Conservation (phyloP, 75 land plant genomes). For the Sequoiadendron giganteum region DNA sequence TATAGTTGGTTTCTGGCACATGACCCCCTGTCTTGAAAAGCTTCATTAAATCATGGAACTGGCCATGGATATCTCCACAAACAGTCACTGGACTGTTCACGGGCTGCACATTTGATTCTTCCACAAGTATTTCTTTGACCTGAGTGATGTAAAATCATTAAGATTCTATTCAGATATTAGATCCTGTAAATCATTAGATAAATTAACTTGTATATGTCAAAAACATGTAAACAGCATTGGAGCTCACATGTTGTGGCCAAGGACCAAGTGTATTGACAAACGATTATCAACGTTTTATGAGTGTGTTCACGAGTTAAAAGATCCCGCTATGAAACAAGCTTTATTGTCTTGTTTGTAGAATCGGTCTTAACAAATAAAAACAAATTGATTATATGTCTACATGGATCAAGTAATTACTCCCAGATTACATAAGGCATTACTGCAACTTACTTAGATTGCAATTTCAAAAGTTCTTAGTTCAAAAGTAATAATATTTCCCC, state of each 20-base stretch:
- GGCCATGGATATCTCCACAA: constrained; percentile 99
- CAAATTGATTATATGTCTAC: background rate
- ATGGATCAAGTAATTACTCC: background rate
- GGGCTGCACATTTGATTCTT: constrained; percentile 99
- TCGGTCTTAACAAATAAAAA: background rate
- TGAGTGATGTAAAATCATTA: constrained; percentile 13
- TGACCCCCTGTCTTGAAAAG: constrained; percentile 99
- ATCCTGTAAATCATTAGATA: background rate
- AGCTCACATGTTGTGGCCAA: constrained; percentile 6
- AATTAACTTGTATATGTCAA: background rate
- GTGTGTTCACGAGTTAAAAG: background rate
- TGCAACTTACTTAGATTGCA: background rate
- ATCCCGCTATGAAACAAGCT: background rate
- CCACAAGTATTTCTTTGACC: constrained; percentile 99
- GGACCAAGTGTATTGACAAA: constrained; percentile 2
- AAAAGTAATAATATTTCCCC: background rate
- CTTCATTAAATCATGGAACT: constrained; percentile 98
- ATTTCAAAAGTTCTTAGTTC: background rate
- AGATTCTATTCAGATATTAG: background rate
- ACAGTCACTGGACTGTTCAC: constrained; percentile 99
- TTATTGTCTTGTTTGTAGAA: background rate
- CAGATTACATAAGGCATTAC: background rate
- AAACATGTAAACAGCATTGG: constrained; percentile 6
- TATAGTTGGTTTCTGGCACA: constrained; percentile 94
- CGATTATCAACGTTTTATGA: background rate